Conservation (phyloP, 2,329 filamentous ascomycete species). For the Didymella keratinophila region DNA sequence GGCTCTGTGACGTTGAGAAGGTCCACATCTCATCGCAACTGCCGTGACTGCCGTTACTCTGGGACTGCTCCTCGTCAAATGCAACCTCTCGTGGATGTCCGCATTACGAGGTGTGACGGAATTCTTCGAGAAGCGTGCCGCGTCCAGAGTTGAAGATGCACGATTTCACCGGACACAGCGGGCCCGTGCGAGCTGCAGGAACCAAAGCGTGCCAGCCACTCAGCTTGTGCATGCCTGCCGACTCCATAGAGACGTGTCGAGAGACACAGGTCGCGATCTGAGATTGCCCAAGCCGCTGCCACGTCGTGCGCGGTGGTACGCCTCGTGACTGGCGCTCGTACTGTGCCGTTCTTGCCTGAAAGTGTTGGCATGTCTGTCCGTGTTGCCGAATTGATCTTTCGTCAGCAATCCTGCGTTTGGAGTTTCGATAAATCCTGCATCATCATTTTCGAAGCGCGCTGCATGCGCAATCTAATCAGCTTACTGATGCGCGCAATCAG, state of each 20-base stretch:
- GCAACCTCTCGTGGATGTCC: neutral
- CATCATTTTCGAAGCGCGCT: conserved; percentile 1
- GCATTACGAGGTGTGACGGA: neutral
- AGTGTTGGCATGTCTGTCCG: neutral
- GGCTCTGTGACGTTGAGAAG: conserved; percentile 8
- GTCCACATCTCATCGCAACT: neutral
- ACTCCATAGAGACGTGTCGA: conserved; percentile 5
- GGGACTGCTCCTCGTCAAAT: neutral
- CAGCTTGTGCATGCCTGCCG: conserved; percentile 1
- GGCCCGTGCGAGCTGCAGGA: conserved; percentile 14
- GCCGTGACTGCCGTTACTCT: neutral
- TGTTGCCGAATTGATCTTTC: neutral
- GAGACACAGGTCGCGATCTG: conserved; percentile 1
- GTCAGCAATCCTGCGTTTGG: conserved; percentile 5
- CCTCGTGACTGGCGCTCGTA: conserved; percentile 14
- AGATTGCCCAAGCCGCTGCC: conserved; percentile 14
- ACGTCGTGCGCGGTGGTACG: conserved; percentile 5
- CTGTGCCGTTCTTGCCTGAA: conserved; percentile 12
- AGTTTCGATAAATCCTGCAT: conserved; percentile 15
- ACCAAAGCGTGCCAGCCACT: conserved; percentile 11
- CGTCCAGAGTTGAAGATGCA: conserved; percentile 2
- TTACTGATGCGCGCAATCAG: neutral
- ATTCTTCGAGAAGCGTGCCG: neutral
- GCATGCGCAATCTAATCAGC: conserved; percentile 6
- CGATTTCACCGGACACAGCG: conserved; percentile 9